Evolutionary conservation across 305 asterid species (phyloP).

Genomic region (Fraxinus xanthoxyloides): DNA sequence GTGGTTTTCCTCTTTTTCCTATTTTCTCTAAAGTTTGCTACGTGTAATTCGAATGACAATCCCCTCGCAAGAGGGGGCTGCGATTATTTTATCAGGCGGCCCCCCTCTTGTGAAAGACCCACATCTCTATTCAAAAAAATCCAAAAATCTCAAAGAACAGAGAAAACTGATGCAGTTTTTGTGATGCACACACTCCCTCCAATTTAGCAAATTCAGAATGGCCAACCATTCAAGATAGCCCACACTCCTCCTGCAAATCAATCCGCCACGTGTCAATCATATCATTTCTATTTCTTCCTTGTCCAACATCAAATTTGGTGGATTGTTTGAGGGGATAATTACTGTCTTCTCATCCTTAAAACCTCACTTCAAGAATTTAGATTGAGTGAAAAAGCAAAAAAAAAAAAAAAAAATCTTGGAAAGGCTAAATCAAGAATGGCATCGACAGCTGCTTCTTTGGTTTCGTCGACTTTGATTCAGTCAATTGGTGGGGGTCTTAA

Average conservation of each 20-base stretch:
- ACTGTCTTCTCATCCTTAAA: not conserved
- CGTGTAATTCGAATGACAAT: too few species aligned
- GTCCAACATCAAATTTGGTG: not conserved
- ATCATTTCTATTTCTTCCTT: conserved; percentile 7
- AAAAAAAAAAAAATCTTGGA: not conserved
- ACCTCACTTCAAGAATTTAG: not conserved
- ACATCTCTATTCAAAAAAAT: not conserved
- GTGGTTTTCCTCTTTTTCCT: too few species aligned
- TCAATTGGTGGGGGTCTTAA: conserved; percentile 49
- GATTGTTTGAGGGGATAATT: not conserved
- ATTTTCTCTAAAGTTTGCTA: too few species aligned
- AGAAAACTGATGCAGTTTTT: not conserved
- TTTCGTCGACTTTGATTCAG: conserved; percentile 70
- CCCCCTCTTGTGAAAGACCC: not conserved
- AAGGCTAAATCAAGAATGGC: conserved; percentile 43
- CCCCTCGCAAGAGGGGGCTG: not conserved
- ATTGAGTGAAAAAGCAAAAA: not conserved
- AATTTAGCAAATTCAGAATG: conserved; percentile 19
- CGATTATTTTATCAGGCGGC: not conserved
- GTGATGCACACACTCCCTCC: not conserved
- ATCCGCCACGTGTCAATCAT: conserved; percentile 51
- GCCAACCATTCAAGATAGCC: conserved; percentile 73
- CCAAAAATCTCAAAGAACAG: not conserved
- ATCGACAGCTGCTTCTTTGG: conserved; percentile 70
- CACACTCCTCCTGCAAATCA: conserved; percentile 15